Evolutionary conservation across 345 rosid species (phyloP).

Genomic region (Camelina hispida): DNA sequence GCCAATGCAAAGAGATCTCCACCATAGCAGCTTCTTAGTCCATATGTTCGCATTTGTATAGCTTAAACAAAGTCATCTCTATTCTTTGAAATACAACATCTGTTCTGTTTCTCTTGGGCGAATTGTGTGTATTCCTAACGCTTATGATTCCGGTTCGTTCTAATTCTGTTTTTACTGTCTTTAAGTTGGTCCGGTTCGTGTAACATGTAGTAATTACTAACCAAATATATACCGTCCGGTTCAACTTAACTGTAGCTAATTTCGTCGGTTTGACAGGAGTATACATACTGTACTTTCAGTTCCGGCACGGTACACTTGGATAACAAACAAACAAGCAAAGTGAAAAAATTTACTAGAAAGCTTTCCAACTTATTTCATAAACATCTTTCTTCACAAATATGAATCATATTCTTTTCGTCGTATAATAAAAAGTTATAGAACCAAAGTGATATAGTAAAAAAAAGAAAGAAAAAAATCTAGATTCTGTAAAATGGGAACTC

Average conservation of each 20-base stretch:
- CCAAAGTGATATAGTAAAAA: neutral
- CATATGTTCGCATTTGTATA: too few relatives aligned
- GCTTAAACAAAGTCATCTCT: too few relatives aligned
- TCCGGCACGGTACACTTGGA: neutral
- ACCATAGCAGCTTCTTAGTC: neutral
- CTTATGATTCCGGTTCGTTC: neutral
- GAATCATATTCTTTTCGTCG: constrained; percentile 43
- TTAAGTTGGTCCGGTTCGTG: neutral
- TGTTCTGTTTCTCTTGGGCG: too few relatives aligned
- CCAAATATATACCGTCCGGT: neutral
- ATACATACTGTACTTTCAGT: too few relatives aligned
- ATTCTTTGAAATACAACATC: neutral
- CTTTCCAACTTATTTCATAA: constrained; percentile 60
- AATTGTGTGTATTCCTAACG: neutral
- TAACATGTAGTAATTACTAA: neutral
- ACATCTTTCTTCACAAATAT: constrained; percentile 67
- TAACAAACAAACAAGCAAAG: neutral
- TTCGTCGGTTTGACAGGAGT: too few relatives aligned
- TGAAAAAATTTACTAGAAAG: neutral
- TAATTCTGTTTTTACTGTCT: neutral
- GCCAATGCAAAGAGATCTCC: neutral
- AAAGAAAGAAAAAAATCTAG: constrained; percentile 33
- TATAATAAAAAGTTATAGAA: constrained; percentile 29
- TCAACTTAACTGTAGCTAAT: neutral
- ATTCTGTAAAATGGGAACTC: constrained; percentile 46